Conservation (phyloP, 2,329 filamentous ascomycete species). For the Dactylonectria estremocensis region DNA sequence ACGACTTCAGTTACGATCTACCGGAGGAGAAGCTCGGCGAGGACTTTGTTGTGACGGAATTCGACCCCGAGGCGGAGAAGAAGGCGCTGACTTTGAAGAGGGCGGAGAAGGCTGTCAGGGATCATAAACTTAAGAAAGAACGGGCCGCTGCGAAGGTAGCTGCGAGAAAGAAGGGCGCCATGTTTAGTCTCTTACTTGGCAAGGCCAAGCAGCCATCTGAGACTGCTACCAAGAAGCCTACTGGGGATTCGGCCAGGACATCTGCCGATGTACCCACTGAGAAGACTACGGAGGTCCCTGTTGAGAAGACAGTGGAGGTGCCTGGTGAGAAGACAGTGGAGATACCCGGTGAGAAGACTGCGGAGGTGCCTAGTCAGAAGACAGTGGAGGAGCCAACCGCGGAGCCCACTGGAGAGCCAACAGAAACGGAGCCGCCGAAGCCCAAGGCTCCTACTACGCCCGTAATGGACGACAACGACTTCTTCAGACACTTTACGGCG, state of each 20-base stretch:
- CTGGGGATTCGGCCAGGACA: not conserved
- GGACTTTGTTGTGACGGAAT: conserved; percentile 42
- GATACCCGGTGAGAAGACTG: not conserved
- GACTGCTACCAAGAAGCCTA: too few relatives aligned
- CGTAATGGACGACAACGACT: conserved; percentile 5
- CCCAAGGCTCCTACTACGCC: not conserved
- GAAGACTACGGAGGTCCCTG: not conserved
- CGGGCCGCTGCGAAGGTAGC: not conserved
- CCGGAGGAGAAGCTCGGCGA: conserved; percentile 44
- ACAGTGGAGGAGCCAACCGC: not conserved
- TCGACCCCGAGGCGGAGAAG: conserved; percentile 21
- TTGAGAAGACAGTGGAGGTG: not conserved
- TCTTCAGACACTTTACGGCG: conserved; percentile 22
- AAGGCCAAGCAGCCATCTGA: not conserved
- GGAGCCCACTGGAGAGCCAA: not conserved
- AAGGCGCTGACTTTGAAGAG: not conserved
- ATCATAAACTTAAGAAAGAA: not conserved
- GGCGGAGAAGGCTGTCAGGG: not conserved
- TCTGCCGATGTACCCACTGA: not conserved
- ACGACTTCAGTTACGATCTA: conserved; percentile 48
- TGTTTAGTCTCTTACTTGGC: not conserved
- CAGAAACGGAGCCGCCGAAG: not conserved
- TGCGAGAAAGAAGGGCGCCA: not conserved
- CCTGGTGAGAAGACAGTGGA: not conserved
- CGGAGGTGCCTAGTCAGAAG: not conserved